Conservation (phyloP, 2,329 filamentous ascomycete species). For the Blastomyces silverae region DNA sequence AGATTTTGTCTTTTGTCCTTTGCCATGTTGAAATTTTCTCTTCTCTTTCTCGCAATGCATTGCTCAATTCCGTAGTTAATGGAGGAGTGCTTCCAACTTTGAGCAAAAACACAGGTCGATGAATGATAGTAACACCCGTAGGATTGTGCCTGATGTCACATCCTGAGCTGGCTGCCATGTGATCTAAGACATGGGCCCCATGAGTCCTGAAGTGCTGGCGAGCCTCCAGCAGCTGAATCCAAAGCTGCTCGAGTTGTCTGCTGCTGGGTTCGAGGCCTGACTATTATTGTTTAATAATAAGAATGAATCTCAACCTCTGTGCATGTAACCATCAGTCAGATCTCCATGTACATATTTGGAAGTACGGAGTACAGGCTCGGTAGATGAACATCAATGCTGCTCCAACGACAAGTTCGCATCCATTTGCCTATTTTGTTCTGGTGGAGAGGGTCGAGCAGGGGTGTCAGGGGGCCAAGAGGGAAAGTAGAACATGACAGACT, state of each 20-base stretch:
- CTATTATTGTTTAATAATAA: not conserved
- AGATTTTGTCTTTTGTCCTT: not conserved
- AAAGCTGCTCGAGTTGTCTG: not conserved
- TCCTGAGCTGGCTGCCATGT: not conserved
- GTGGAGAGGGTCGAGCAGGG: conserved; percentile 1
- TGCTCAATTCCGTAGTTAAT: not conserved
- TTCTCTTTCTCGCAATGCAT: not conserved
- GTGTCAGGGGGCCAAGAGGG: not conserved
- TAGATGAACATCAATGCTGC: not conserved
- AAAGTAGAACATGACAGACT: not conserved
- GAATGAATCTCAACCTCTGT: not conserved
- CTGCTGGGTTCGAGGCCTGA: not conserved
- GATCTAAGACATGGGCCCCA: not conserved
- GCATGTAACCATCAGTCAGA: not conserved
- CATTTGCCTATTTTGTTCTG: conserved; percentile 3
- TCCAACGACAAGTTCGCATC: not conserved
- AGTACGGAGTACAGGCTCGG: not conserved
- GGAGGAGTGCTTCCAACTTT: not conserved
- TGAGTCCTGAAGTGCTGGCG: not conserved
- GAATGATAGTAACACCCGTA: not conserved
- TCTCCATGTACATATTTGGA: not conserved
- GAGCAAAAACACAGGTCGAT: not conserved
- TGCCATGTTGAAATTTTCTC: no score
- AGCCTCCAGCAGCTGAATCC: not conserved
- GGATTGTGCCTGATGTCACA: not conserved